phyloP scores from a whole-genome alignment of 129 eudicot species.

The Artemisia tridentata region DNA sequence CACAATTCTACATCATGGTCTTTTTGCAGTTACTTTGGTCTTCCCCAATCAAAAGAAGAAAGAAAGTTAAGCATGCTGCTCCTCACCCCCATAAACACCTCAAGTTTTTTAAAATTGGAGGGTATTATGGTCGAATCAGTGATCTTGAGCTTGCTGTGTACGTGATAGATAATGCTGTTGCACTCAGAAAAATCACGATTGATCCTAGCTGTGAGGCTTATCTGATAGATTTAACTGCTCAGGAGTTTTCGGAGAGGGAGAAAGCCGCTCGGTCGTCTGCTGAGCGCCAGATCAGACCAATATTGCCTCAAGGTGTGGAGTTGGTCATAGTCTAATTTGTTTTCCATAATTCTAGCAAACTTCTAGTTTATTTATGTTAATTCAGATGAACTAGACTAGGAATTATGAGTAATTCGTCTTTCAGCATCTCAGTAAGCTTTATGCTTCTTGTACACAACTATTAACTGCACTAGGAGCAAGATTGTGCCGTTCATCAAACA shows the following conservation, averaged over 20 bases:
- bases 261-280: neutral
- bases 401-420: no score
- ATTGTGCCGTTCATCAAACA: no score
- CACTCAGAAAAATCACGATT: neutral
- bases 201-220: neutral
- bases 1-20: neutral
- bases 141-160: conserved; percentile 11
- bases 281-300: neutral
- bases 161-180: conserved; percentile 5
- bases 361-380: no score
- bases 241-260: neutral
- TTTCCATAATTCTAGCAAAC: neutral
- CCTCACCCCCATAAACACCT: neutral
- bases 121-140: conserved; percentile 16
- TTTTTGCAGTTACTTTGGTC: neutral
- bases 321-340: neutral
- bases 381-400: no score
- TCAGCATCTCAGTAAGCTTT: no score
- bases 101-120: neutral
- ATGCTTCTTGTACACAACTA: no score
- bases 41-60: neutral
- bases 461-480: no score
- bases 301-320: neutral
- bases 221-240: neutral
- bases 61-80: conserved; percentile 1